Percentiles rank a stretch among this genome's conserved stretches.
phyloP scores from a whole-genome alignment of 139 green algal genomes.

The Coelastrella sp. region DNA sequence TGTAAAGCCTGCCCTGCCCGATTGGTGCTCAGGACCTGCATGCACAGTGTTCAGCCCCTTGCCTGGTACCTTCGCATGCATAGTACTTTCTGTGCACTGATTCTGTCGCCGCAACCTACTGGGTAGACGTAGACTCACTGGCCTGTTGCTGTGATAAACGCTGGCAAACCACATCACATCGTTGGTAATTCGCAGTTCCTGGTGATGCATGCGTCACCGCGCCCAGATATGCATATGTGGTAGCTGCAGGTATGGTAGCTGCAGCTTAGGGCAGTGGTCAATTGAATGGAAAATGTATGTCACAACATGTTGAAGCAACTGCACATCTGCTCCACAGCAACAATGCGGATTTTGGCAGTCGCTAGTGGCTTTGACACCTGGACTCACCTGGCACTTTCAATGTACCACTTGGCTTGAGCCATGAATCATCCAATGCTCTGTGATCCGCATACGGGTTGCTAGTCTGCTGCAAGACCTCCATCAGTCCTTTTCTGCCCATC shows the following conservation, averaged over 20 bases:
- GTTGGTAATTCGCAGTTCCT: too few relatives aligned
- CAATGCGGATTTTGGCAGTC: background rate
- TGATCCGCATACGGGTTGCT: slow-evolving; percentile 37
- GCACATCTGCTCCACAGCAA: background rate
- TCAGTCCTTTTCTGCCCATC: slow-evolving; percentile 2
- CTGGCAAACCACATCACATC: background rate
- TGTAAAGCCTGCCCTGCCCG: background rate
- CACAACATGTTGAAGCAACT: background rate
- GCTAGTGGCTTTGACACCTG: background rate
- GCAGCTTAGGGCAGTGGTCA: background rate
- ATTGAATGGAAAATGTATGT: background rate
- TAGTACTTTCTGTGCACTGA: background rate
- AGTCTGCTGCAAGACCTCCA: slow-evolving; percentile 12
- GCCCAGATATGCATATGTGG: background rate
- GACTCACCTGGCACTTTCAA: slow-evolving; percentile 27
- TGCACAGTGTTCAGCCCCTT: too few relatives aligned
- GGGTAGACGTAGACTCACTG: background rate
- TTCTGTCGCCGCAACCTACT: background rate
- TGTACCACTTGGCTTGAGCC: slow-evolving; percentile 23
- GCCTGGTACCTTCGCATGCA: too few relatives aligned
- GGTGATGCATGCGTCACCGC: too few relatives aligned
- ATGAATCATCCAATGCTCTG: slow-evolving; percentile 15
- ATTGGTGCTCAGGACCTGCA: slow-evolving; percentile 12
- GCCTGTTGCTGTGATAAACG: background rate
- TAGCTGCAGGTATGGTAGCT: background rate